Base-by-base conservation (phyloP, 176 grass and related monocot species). In the Tillandsia fasciculata region DNA sequence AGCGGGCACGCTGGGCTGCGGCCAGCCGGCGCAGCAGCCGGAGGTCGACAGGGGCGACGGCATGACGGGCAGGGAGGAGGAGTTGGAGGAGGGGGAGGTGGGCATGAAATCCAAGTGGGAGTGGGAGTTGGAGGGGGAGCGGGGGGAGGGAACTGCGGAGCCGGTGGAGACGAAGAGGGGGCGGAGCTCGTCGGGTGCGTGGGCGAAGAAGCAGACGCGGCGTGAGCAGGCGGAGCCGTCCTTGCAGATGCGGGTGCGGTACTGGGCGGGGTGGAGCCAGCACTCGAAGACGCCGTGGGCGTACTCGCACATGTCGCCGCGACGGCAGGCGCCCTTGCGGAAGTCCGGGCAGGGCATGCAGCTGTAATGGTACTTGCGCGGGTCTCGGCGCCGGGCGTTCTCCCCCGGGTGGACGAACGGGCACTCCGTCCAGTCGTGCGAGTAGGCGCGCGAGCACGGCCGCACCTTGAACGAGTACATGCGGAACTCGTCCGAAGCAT, bases 1-100 rank as follows among this genome's bases (percentile, higher is more conserved):
- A 10, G 78, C 68, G 12, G 91, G 87, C 64, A 90, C 83, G 79
- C 82, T 87, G 50, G 76, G 76, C 57, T 86, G 83, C 50, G 78
- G 78, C 91, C 83, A 90, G 9, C 84, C 84, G 56, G 56, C 22
- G 56, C 17, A 27, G 12, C 14, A 48, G 10, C 29, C 48, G 2
- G 65, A 67, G 9, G 48, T 14, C 33, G 33, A 67, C 0, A 67
- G 65, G 0, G 65, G 65, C 12, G 57, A 58, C 17, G 64, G 29
- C 28, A 51, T 57, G 2, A 26, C 58, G 26, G 10, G 3, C 3
- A 27, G 49, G 57, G 49, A 56, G 33, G 17, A 64, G 51, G 57
- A 74, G 64, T n/a, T 47, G 64, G 33, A 64, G 47, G 4, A 54
- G 54, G 17, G 57, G 71, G 15, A 9, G 13, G 57, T 58, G 64